Evolutionary conservation across 345 rosid species (phyloP).

Genomic region (Pseudoturritis turrita): DNA sequence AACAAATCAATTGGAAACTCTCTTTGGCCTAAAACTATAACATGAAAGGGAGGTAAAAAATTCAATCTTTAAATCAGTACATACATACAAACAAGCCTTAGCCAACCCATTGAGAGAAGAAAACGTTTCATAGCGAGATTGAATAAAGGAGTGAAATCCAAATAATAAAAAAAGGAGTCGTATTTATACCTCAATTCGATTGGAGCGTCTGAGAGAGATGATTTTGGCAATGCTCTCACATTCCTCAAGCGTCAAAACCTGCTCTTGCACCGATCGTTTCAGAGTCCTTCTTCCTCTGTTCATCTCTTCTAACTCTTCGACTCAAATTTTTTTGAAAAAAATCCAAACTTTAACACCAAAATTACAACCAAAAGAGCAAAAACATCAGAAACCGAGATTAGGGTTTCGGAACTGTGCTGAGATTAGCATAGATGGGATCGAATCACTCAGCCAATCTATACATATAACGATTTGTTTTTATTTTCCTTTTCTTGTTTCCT

Average conservation of each 20-base stretch:
- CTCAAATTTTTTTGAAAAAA: not conserved
- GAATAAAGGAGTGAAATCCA: not conserved
- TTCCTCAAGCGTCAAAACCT: conserved; percentile 47
- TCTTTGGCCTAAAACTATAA: not conserved
- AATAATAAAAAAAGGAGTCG: not conserved
- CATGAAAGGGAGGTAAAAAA: not conserved
- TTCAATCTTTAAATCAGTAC: not conserved
- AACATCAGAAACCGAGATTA: conserved; percentile 2
- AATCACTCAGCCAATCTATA: too few relatives aligned
- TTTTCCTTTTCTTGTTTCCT: too few relatives aligned
- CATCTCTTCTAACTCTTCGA: conserved; percentile 32
- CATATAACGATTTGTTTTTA: too few relatives aligned
- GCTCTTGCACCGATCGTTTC: conserved; percentile 63
- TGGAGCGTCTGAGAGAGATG: conserved; percentile 85
- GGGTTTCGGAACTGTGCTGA: conserved; percentile 23
- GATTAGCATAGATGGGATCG: too few relatives aligned
- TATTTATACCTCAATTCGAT: conserved; percentile 62
- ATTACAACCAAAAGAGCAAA: not conserved
- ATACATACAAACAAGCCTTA: not conserved
- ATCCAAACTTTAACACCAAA: not conserved
- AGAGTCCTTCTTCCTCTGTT: conserved; percentile 83
- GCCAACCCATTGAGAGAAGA: not conserved
- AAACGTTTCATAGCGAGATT: not conserved
- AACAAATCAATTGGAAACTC: not conserved
- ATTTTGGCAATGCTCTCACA: conserved; percentile 70